phyloP scores from a whole-genome alignment of 306 rosid species.

The Parietaria judaica region DNA sequence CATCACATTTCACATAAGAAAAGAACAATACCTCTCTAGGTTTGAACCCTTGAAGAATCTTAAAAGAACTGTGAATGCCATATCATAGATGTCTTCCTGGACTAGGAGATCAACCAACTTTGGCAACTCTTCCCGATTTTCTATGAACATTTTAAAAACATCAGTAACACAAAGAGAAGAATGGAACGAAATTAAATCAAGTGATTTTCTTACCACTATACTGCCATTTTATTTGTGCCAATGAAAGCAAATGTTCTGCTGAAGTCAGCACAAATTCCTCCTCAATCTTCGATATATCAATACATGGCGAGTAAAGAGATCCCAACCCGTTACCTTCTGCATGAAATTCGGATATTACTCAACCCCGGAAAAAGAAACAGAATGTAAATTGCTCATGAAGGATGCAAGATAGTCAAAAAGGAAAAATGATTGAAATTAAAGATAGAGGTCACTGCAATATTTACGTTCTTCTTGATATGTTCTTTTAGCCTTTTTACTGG shows the following conservation, averaged over 20 bases:
- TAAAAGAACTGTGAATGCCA: constrained; percentile 65
- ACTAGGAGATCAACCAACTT: constrained; percentile 76
- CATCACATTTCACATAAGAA: neutral
- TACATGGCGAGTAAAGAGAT: constrained; percentile 39
- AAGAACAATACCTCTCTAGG: constrained; percentile 53
- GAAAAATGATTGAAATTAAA: constrained; percentile 7
- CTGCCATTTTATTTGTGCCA: constrained; percentile 60
- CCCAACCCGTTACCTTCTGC: constrained; percentile 36
- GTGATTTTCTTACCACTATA: constrained; percentile 46
- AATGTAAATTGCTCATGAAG: constrained; percentile 5
- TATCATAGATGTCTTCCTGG: constrained; percentile 56
- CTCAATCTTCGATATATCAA: constrained; percentile 71
- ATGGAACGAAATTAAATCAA: neutral
- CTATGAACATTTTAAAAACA: constrained; percentile 26
- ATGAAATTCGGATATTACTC: constrained; percentile 15
- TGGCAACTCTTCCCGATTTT: constrained; percentile 44
- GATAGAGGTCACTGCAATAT: constrained; percentile 20
- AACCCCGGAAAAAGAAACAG: constrained; percentile 14
- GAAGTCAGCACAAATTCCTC: constrained; percentile 73
- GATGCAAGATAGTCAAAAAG: constrained; percentile 2
- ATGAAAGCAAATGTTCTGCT: constrained; percentile 72
- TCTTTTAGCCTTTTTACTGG: constrained; percentile 66
- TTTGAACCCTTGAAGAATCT: constrained; percentile 80
- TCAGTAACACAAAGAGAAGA: constrained; percentile 7
- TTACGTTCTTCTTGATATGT: constrained; percentile 52